These are phyloP conservation scores for Paxillus rubicundulus DNA, from an alignment of 768 basidiomycete genomes.

Conservation along the genomic window DNA sequence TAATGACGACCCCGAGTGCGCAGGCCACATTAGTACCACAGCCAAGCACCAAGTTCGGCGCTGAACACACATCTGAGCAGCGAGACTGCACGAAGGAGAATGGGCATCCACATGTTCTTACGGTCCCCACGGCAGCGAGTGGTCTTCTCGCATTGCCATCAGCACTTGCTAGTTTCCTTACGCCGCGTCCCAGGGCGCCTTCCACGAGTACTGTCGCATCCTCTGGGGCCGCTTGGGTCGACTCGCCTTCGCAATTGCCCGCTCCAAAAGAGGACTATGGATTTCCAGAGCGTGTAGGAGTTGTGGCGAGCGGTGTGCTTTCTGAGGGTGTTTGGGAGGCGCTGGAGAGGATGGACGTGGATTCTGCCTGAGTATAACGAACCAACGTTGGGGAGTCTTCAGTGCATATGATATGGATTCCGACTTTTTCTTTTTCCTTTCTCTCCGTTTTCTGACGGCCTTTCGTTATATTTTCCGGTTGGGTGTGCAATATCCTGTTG, in stretches of 20 bases:
- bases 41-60: not conserved
- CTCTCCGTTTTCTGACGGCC: too few species aligned
- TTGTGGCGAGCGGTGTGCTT: not conserved
- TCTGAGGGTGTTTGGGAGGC: conserved; percentile 17
- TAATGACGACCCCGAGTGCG: not conserved
- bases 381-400: too few species aligned
- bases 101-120: not conserved
- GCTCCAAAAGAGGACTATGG: not conserved
- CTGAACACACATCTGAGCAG: not conserved
- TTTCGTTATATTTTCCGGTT: too few species aligned
- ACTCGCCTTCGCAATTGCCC: not conserved
- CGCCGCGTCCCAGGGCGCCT: conserved; percentile 14
- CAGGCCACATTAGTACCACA: not conserved
- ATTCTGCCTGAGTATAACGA: conserved; percentile 1
- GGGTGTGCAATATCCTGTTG: too few species aligned
- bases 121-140: not conserved
- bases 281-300: not conserved
- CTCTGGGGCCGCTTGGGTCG: not conserved
- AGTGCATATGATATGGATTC: too few species aligned
- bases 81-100: conserved; percentile 5
- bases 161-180: conserved; percentile 8
- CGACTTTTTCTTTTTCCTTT: too few species aligned
- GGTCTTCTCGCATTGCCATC: conserved; percentile 6
- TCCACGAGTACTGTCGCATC: conserved; percentile 25
- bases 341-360: conserved; percentile 25